These are phyloP conservation scores for Mayamaea pseudoterrestris DNA, from an alignment of 108 stramenopile species.

Conservation along the genomic window DNA sequence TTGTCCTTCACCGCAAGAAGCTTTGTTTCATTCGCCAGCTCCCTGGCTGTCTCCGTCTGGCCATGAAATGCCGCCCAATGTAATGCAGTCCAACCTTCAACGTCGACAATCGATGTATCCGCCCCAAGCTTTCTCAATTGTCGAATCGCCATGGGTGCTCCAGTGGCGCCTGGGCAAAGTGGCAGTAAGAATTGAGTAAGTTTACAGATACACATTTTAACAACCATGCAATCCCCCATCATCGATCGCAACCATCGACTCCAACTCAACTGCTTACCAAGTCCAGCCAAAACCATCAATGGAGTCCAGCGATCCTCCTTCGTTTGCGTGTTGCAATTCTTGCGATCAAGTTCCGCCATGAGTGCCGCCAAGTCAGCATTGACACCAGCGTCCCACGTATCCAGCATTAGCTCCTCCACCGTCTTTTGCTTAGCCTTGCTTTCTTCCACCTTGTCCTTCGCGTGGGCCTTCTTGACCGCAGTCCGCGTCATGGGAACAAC, in stretches of 20 bases:
- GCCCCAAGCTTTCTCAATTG: conserved; percentile 55
- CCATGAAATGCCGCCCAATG: conserved; percentile 85
- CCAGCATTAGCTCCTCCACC: conserved; percentile 69
- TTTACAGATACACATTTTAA: no score
- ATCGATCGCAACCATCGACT: no score
- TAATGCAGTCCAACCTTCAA: conserved; percentile 79
- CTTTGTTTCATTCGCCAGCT: conserved; percentile 31
- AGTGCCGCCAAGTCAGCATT: conserved; percentile 59
- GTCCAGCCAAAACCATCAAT: conserved; percentile 70
- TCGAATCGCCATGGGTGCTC: conserved; percentile 35
- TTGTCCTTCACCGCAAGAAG: conserved; percentile 54
- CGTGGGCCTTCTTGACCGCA: conserved; percentile 5
- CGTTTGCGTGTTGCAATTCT: conserved; percentile 63
- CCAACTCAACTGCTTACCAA: no score
- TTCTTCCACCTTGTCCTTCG: not conserved
- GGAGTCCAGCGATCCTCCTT: conserved; percentile 80
- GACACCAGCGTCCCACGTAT: conserved; percentile 80
- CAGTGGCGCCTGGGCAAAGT: conserved; percentile 38
- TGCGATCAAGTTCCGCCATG: conserved; percentile 40
- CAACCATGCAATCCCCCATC: no score
- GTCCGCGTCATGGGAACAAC: conserved; percentile 28
- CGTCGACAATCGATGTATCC: conserved; percentile 53
- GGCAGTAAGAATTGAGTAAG: no score
- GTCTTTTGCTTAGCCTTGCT: conserved; percentile 9
- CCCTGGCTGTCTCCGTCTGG: conserved; percentile 52